Evolutionary conservation across 768 basidiomycete species (phyloP), one percentile per base, ranked within the genome.

Genomic region (Suillus discolor): DNA sequence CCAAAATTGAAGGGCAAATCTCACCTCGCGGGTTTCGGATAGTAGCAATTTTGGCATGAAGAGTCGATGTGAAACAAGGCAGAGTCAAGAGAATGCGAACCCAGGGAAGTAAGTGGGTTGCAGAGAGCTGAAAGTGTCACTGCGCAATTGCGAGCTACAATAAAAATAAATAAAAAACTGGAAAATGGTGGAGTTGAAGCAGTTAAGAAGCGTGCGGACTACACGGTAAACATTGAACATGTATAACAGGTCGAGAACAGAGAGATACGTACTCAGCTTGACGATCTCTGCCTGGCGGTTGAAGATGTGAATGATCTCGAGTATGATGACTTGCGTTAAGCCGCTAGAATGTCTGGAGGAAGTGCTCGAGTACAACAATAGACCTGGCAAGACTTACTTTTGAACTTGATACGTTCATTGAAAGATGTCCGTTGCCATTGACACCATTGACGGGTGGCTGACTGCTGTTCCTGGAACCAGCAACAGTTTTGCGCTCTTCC

Each of bases 41-140:
- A 91, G 78, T 39, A 99, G 82, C 55, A 99, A 78, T 76, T 97
- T 97, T 16, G 97, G 85, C 80, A 41, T 83, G 85, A 99, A 97
- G 65, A 94, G 81, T 63, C 97, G 85, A 79, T 99, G 97, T 28
- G 97, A 98, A 73, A 99, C 89, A 54, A 99, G 84, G 68, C 91
- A 92, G 85, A 98, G 89, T 97, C 97, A 99, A 18, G 96, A 97
- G 79, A 99, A 99, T 1, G 96, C 92, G 77, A 99, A 99, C 12
- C 96, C 94, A n/a, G 97, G 97, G 82, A 98, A 99, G 79, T 94
- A 95, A 6, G 90, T 91, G 8, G 97, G 97, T 74, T 99, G 97
- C 65, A 97, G 81, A 54, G 96, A 97, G 75, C 95, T 97, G 76
- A 98, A 89, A 4, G 94, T 94, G 74, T 98, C 96, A 74, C 96